Percentiles rank a stretch among this genome's conserved stretches.
Conservation (phyloP, 441 rosid genomes). For the Gossypium trilobum region DNA sequence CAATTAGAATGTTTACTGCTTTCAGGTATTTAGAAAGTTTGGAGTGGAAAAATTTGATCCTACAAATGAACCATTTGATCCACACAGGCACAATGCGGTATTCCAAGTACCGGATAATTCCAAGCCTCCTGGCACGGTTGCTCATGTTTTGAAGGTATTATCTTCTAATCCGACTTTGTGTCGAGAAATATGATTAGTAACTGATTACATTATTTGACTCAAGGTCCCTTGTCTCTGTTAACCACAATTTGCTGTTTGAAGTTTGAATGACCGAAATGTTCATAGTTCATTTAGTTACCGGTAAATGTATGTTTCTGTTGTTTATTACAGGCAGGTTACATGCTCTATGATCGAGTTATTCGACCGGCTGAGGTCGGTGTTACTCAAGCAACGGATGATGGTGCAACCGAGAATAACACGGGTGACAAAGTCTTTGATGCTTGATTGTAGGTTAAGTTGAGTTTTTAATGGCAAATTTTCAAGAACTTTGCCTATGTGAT, state of each 20-base stretch:
- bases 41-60: slow-evolving; percentile 78
- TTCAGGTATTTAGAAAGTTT: slow-evolving; percentile 62
- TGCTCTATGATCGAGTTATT: slow-evolving; percentile 62
- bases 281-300: not conserved
- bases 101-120: slow-evolving; percentile 74
- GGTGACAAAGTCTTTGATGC: slow-evolving; percentile 29
- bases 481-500: slow-evolving; percentile 6
- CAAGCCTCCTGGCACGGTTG: slow-evolving; percentile 80
- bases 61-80: slow-evolving; percentile 75
- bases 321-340: slow-evolving; percentile 58
- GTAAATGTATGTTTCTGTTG: not conserved
- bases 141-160: slow-evolving; percentile 73
- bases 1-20: slow-evolving; percentile 9
- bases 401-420: slow-evolving; percentile 23
- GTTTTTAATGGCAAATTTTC: not conserved
- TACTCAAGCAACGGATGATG: slow-evolving; percentile 38
- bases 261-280: not conserved
- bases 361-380: slow-evolving; percentile 96
- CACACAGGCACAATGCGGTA: slow-evolving; percentile 74
- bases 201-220: not conserved
- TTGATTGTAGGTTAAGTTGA: slow-evolving; percentile 12
- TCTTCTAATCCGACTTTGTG: not conserved
- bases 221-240: not conserved
- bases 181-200: not conserved
- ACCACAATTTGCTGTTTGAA: not conserved